Conservation (phyloP, 2,329 filamentous ascomycete genomes). For the Penicillium sp. region DNA sequence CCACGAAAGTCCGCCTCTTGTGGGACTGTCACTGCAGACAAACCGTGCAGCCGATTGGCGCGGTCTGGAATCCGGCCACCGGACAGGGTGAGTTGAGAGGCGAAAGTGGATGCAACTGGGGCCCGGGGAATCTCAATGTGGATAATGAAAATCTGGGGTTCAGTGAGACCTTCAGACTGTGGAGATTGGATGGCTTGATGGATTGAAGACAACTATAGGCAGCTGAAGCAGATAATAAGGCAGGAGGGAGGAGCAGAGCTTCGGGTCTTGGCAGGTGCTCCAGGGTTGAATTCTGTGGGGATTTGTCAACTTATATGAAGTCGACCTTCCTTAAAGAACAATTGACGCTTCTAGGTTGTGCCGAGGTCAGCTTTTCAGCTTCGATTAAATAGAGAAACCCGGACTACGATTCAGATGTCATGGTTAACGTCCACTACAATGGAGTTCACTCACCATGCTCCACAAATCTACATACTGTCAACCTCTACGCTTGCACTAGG, state of each 20-base stretch:
- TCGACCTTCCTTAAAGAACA: too few relatives aligned
- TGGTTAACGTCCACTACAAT: too few relatives aligned
- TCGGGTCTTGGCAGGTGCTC: not conserved
- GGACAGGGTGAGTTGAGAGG: not conserved
- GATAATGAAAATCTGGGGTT: slow-evolving; percentile 4
- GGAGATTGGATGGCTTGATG: not conserved
- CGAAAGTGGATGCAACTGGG: not conserved
- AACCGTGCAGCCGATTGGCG: not conserved
- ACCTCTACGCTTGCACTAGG: too few relatives aligned
- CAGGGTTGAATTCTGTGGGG: not conserved
- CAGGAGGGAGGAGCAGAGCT: not conserved
- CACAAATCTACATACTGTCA: too few relatives aligned
- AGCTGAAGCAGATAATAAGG: not conserved
- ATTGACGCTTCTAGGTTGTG: too few relatives aligned
- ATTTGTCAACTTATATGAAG: too few relatives aligned
- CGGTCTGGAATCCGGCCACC: not conserved
- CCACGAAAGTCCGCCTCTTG: not conserved
- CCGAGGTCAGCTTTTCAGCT: not conserved
- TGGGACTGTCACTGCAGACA: not conserved
- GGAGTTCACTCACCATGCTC: too few relatives aligned
- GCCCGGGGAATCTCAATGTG: not conserved
- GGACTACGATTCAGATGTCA: too few relatives aligned
- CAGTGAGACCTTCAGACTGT: not conserved
- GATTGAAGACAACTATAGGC: too few relatives aligned
- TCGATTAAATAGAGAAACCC: not conserved